These are phyloP conservation scores for Teunomyces gatunensis DNA, from an alignment of 805 yeast genomes.

Conservation along the genomic window DNA sequence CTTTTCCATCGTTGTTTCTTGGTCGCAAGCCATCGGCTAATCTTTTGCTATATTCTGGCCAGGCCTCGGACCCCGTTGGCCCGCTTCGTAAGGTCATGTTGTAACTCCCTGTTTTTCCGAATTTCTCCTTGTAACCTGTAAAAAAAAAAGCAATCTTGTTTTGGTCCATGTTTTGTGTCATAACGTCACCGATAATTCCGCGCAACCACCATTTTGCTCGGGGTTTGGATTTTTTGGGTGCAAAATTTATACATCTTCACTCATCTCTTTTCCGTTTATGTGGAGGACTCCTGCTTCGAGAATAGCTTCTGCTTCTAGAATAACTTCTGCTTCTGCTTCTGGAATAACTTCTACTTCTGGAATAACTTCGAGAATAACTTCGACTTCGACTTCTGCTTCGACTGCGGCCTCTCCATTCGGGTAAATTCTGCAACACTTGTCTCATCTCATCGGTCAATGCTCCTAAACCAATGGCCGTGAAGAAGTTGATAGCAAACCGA, in stretches of 20 bases:
- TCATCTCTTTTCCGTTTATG: not conserved
- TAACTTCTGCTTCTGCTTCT: not conserved
- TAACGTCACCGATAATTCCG: conserved; percentile 5
- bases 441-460: conserved; percentile 81
- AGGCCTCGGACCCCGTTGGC: not conserved
- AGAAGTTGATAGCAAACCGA: conserved; percentile 81
- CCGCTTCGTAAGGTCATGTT: not conserved
- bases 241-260: not conserved
- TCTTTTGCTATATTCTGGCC: not conserved
- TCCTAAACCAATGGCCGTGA: conserved; percentile 91
- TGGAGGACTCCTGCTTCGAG: not conserved
- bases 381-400: conserved; percentile 11
- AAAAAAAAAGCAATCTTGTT: not conserved
- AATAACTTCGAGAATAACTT: conserved; percentile 4
- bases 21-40: not conserved
- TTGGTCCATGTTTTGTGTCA: conserved; percentile 1
- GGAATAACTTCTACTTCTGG: conserved; percentile 1
- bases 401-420: conserved; percentile 18
- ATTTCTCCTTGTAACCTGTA: conserved; percentile 6
- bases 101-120: not conserved
- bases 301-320: not conserved
- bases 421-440: conserved; percentile 38
- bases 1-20: too few species aligned
- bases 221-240: conserved; percentile 3
- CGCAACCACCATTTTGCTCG: not conserved